These are phyloP conservation scores for Vanderwaltozyma verrucispora DNA, from an alignment of 805 yeast species.

Conservation along the genomic window DNA sequence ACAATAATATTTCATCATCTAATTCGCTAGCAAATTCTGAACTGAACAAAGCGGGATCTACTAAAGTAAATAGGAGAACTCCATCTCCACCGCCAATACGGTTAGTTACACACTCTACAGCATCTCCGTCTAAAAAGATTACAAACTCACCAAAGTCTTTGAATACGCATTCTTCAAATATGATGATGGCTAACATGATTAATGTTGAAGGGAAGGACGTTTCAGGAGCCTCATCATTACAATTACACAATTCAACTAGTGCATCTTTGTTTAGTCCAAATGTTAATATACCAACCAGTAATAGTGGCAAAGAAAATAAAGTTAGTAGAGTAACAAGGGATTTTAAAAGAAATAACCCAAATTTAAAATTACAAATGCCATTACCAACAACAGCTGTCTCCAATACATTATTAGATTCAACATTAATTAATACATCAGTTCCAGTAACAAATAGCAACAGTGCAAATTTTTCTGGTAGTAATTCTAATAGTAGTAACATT, in stretches of 20 bases:
- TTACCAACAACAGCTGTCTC: slow-evolving; percentile 42
- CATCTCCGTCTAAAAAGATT: slow-evolving; percentile 10
- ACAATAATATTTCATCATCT: slow-evolving; percentile 1
- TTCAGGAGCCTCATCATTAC: too few relatives aligned
- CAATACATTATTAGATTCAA: slow-evolving; percentile 19
- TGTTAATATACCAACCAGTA: slow-evolving; percentile 27
- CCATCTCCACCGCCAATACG: slow-evolving; percentile 42
- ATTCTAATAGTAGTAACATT: not conserved
- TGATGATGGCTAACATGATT: too few relatives aligned
- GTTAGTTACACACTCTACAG: slow-evolving; percentile 1
- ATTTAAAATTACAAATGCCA: slow-evolving; percentile 66
- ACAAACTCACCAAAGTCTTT: slow-evolving; percentile 7
- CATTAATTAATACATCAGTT: not conserved
- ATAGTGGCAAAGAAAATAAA: slow-evolving; percentile 22
- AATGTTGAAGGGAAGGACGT: too few relatives aligned
- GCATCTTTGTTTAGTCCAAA: too few relatives aligned
- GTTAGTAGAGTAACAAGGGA: slow-evolving; percentile 24
- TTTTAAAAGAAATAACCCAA: slow-evolving; percentile 39
- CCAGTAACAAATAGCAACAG: too few relatives aligned
- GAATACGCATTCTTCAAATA: too few relatives aligned
- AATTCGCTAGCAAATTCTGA: slow-evolving; percentile 1
- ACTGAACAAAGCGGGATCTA: slow-evolving; percentile 11
- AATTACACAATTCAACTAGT: too few relatives aligned
- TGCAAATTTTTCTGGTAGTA: too few relatives aligned
- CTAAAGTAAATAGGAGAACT: slow-evolving; percentile 23